Evolutionary conservation across 2,329 filamentous ascomycete species (phyloP), one percentile per base, ranked within the genome.

Genomic region (Aspergillus alliaceus): DNA sequence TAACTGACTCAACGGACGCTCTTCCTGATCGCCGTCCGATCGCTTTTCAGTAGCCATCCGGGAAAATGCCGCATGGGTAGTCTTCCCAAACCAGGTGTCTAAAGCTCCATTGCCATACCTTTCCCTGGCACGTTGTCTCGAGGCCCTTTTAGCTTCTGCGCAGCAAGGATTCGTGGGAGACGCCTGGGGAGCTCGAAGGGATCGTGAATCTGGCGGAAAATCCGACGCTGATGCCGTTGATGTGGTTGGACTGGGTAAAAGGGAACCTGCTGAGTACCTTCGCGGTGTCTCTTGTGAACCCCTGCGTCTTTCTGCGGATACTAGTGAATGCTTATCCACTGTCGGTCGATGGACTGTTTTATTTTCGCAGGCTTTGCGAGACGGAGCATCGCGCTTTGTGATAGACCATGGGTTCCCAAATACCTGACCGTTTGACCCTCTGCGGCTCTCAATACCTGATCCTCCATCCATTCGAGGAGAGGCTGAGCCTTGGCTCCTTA

Each of bases 351-450:
- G 15, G 27, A 22, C n/a, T 11, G 25, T 20, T 11, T 18, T 31
- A 29, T 18, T 47, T 39, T 24, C 6, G 14, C 22, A 15, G 15
- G 27, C 4, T 8, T n/a, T 42, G 14, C 53, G 61, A 37, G 53
- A 59, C 9, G 63, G 57, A 29, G 61, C 58, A 58, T 70, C 71
- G 35, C 70, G 58, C 46, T 71, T 75, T 3, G 74, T 70, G 34
- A 76, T 63, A 8, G 67, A 64, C 69, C 74, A 77, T 7, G 75
- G 74, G 49, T 75, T 76, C 11, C 64, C 59, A 24, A 59, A 55
- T n/a, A 59, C 62, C 6, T 59, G 34, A 51, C 68, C 58, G 12
- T n/a, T n/a, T 11, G 52, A 49, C 3, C 6, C 39, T 11, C 34
- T 14, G 32, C 39, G 39, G 7, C n/a, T 47, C n/a, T 31, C 37